Percentiles rank a stretch among this genome's conserved stretches.
phyloP scores from a whole-genome alignment of 2,329 filamentous ascomycete species.

The Ceratocystis cubensis region DNA sequence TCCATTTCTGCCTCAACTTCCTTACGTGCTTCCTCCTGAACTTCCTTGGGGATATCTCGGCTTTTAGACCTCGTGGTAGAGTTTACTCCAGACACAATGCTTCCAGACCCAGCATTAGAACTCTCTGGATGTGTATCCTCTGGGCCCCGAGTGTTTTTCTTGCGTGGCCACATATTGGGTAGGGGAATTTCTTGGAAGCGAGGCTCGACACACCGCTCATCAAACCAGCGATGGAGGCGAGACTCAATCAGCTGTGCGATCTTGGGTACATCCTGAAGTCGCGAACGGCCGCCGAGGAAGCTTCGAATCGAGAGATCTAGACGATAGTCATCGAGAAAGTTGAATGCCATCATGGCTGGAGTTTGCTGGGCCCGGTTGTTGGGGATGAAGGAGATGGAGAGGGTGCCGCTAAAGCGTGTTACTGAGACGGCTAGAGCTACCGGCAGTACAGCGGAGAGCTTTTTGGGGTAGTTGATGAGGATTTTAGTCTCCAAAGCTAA shows the following conservation, averaged over 20 bases:
- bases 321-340: conserved; percentile 79
- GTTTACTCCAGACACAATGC: conserved; percentile 30
- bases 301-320: conserved; percentile 72
- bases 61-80: conserved; percentile 22
- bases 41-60: conserved; percentile 4
- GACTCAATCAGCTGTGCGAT: conserved; percentile 75
- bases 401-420: conserved; percentile 84
- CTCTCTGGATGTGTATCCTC: conserved; percentile 39
- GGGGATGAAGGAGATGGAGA: conserved; percentile 87
- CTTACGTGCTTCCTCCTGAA: conserved; percentile 16
- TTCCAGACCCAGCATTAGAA: conserved; percentile 33
- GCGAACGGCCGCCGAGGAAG: conserved; percentile 64
- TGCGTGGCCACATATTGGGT: conserved; percentile 70
- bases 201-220: conserved; percentile 74
- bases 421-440: conserved; percentile 86
- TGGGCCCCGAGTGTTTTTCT: conserved; percentile 67
- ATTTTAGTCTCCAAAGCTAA: conserved; percentile 89
- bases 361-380: conserved; percentile 54
- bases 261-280: conserved; percentile 75
- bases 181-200: conserved; percentile 77
- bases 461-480: conserved; percentile 87
- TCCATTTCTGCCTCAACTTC: conserved; percentile 41
- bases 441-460: conserved; percentile 74
- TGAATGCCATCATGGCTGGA: conserved; percentile 85
- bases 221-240: conserved; percentile 73